These are phyloP conservation scores for Russula foetens DNA, from an alignment of 768 basidiomycete genomes.

Conservation along the genomic window DNA sequence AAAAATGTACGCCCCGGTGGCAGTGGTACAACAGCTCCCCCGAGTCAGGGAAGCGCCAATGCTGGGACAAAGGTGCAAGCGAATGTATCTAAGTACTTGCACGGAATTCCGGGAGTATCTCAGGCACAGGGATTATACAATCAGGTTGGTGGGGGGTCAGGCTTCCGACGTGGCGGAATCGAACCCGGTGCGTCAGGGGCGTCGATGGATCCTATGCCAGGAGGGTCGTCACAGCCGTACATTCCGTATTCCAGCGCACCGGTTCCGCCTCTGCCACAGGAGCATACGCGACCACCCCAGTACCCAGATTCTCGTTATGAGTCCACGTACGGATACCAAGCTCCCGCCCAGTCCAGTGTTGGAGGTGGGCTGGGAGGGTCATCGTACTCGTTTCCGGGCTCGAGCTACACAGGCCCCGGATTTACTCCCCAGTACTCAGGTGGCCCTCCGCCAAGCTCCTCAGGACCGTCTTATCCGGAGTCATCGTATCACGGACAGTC, in stretches of 20 bases:
- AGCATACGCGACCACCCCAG: background rate
- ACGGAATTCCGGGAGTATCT: constrained; percentile 39
- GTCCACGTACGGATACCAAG: background rate
- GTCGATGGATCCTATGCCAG: background rate
- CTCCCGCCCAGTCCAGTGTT: background rate
- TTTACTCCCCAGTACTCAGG: background rate
- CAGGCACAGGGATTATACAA: constrained; percentile 32
- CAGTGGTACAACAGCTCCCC: constrained; percentile 40
- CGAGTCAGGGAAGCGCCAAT: constrained; percentile 39
- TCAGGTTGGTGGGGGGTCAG: constrained; percentile 28
- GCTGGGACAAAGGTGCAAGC: constrained; percentile 45
- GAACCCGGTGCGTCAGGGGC: background rate
- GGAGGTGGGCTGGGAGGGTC: background rate
- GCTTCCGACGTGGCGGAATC: constrained; percentile 10
- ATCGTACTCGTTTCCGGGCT: background rate
- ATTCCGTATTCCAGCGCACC: constrained; percentile 2
- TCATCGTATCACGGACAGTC: constrained; percentile 11
- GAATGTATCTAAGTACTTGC: constrained; percentile 37
- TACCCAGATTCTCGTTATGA: background rate
- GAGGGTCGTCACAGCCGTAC: background rate
- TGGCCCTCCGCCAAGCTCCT: background rate
- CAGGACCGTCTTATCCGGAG: background rate
- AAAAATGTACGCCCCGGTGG: constrained; percentile 55
- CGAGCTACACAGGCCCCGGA: background rate
- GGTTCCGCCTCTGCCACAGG: background rate